phyloP scores from a whole-genome alignment of 305 asterid genomes.

The Fraxinus angustifolia region DNA sequence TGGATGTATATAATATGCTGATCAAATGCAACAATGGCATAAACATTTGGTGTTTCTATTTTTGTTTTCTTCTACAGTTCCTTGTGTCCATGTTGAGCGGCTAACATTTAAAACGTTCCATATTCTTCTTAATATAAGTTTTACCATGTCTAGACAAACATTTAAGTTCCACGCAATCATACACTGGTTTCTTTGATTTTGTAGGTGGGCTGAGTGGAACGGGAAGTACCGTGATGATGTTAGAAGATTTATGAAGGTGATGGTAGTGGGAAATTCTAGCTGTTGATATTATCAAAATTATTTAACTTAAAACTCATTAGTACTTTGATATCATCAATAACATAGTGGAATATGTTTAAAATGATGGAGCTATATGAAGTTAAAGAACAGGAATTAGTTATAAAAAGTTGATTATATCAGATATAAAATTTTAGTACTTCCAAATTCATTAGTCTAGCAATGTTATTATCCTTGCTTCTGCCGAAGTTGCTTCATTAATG shows the following conservation, averaged over 20 bases:
- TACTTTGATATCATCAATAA: background rate
- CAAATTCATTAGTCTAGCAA: background rate
- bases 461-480: background rate
- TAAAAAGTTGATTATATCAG: background rate
- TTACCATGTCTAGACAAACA: background rate
- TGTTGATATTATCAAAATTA: background rate
- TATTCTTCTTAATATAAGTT: background rate
- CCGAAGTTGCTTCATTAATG: background rate
- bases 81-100: background rate
- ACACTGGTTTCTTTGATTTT: conserved; percentile 26
- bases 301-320: background rate
- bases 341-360: background rate
- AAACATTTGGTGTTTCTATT: conserved; percentile 3
- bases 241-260: conserved; percentile 87
- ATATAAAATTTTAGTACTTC: background rate
- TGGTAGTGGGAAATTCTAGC: conserved; percentile 18
- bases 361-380: background rate
- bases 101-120: background rate
- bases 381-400: background rate
- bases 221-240: conserved; percentile 90
- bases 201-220: conserved; percentile 99
- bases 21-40: background rate
- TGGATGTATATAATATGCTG: conserved; percentile 2
- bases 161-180: background rate
- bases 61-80: conserved; percentile 9